Conservation (phyloP, 192 early-diverging fungal species). For the Chytriomyces sp. region DNA sequence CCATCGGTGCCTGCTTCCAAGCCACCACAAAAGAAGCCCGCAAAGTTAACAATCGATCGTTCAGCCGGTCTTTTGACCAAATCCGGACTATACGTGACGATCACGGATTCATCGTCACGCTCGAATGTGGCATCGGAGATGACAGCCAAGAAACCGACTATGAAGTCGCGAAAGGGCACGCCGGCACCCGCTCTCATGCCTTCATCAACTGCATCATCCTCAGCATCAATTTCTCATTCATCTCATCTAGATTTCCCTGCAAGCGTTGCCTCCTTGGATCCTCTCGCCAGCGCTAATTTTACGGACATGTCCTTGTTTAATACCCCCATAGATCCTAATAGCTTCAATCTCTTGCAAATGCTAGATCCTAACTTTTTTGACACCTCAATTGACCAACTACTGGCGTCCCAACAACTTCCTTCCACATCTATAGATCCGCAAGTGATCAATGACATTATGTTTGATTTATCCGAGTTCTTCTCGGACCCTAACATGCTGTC, state of each 20-base stretch:
- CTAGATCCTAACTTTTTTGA: background rate
- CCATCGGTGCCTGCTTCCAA: background rate
- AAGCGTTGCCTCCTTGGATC: no score
- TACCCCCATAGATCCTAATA: background rate
- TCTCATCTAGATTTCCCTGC: background rate
- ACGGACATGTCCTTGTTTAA: background rate
- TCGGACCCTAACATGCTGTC: background rate
- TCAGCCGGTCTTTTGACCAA: constrained; percentile 11
- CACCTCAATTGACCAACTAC: background rate
- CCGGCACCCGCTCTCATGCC: background rate
- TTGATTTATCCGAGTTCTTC: background rate
- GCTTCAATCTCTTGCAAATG: background rate
- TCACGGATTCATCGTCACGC: constrained; percentile 8
- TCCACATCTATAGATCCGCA: background rate
- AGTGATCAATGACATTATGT: background rate
- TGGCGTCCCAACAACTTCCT: background rate
- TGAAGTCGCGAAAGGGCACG: background rate
- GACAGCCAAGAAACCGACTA: background rate
- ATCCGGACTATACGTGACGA: constrained; percentile 25
- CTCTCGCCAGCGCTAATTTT: no score
- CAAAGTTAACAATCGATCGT: background rate
- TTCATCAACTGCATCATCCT: background rate
- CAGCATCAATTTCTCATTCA: background rate
- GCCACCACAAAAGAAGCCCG: no score
- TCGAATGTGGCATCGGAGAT: background rate